Percentiles rank a stretch among this genome's conserved stretches.
Conservation (phyloP, 2,329 filamentous ascomycete genomes). For the Botryosphaeria agaves region DNA sequence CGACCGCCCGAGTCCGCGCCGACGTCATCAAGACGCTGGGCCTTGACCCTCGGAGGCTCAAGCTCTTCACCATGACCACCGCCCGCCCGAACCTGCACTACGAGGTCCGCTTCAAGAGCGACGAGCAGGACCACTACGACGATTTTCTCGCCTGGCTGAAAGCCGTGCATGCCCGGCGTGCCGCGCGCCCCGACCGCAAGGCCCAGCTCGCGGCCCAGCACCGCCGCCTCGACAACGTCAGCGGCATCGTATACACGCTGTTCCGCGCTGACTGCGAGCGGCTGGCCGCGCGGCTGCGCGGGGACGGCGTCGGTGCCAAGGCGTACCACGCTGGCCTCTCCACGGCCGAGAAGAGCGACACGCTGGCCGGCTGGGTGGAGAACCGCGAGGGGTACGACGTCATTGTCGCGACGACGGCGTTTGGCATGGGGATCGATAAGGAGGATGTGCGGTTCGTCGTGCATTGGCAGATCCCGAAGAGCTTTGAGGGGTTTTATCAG, state of each 20-base stretch:
- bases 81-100: constrained; percentile 76
- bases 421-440: constrained; percentile 97
- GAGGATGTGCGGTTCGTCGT: constrained; percentile 86
- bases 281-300: constrained; percentile 46
- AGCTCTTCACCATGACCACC: constrained; percentile 68
- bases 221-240: constrained; percentile 42
- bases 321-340: constrained; percentile 56
- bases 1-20: constrained; percentile 61
- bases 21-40: constrained; percentile 67
- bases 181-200: constrained; percentile 36
- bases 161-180: constrained; percentile 51
- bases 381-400: constrained; percentile 68
- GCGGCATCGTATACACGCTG: constrained; percentile 67
- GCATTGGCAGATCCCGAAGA: constrained; percentile 87
- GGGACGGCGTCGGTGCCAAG: constrained; percentile 54
- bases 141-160: constrained; percentile 66
- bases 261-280: constrained; percentile 59
- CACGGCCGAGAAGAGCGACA: constrained; percentile 50
- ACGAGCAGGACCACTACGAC: constrained; percentile 55
- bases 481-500: constrained; percentile 91
- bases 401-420: constrained; percentile 88
- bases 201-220: constrained; percentile 36
- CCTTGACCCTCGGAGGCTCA: constrained; percentile 45
- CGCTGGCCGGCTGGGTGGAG: constrained; percentile 52
- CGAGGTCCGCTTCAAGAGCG: constrained; percentile 68